Conservation (phyloP, 2,329 filamentous ascomycete genomes). For the Xylaria sp. region DNA sequence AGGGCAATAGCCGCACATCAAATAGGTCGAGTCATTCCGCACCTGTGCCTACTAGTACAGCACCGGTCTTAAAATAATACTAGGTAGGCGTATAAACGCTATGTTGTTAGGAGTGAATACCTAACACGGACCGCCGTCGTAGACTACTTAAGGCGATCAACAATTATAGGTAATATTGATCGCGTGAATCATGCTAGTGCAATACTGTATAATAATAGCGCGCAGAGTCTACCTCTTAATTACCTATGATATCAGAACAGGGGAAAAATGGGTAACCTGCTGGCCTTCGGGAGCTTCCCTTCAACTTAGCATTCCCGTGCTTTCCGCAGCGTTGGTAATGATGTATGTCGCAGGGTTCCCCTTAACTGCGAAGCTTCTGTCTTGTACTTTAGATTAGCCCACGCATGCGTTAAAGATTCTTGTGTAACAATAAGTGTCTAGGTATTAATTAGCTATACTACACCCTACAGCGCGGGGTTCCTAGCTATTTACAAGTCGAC, state of each 20-base stretch:
- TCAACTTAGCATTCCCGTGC: neutral
- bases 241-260: neutral
- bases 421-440: neutral
- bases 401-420: neutral
- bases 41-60: neutral
- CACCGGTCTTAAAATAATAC: neutral
- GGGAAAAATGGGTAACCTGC: neutral
- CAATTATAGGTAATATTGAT: conserved; percentile 1
- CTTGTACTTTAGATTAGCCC: neutral
- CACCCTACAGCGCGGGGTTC: neutral
- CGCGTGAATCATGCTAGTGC: neutral
- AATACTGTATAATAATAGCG: neutral
- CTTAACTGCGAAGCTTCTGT: neutral
- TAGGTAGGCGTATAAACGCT: neutral
- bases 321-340: neutral
- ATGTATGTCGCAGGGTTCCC: neutral
- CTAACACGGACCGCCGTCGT: neutral
- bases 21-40: neutral
- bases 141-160: conserved; percentile 4
- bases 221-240: neutral
- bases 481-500: neutral
- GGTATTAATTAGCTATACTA: neutral
- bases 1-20: neutral
- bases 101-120: neutral
- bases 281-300: neutral